Evolutionary conservation across 1,284 basidiomycete species (phyloP).

Genomic region (Lentinula novae-zelandiae): DNA sequence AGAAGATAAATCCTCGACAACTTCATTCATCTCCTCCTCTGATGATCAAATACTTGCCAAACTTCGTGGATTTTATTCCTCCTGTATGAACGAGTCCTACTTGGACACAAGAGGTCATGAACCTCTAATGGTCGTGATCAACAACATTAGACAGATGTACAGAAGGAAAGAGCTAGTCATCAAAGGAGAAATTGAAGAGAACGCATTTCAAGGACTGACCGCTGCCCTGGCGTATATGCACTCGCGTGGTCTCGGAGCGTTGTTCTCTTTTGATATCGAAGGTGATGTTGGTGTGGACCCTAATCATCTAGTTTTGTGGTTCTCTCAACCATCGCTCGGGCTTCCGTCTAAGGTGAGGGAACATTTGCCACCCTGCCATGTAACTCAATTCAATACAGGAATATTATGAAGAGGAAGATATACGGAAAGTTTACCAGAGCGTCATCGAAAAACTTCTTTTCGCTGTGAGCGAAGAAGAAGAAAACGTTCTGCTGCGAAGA

Average conservation of each 20-base stretch:
- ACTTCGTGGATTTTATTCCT: slow-evolving; percentile 76
- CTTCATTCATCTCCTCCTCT: slow-evolving; percentile 29
- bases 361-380: background rate
- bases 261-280: slow-evolving; percentile 81
- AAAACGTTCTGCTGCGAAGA: slow-evolving; percentile 11
- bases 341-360: slow-evolving; percentile 78
- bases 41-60: slow-evolving; percentile 76
- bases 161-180: slow-evolving; percentile 30
- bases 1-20: slow-evolving; percentile 32
- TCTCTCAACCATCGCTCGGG: slow-evolving; percentile 81
- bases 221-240: slow-evolving; percentile 86
- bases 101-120: slow-evolving; percentile 61
- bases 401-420: slow-evolving; percentile 83
- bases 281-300: slow-evolving; percentile 92
- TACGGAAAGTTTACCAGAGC: slow-evolving; percentile 68
- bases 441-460: slow-evolving; percentile 70
- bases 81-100: slow-evolving; percentile 76
- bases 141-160: slow-evolving; percentile 54
- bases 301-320: slow-evolving; percentile 81
- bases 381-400: slow-evolving; percentile 45
- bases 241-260: slow-evolving; percentile 71
- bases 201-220: slow-evolving; percentile 53
- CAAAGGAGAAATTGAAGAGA: slow-evolving; percentile 14
- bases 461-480: slow-evolving; percentile 54
- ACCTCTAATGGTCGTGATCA: slow-evolving; percentile 60